phyloP scores from a whole-genome alignment of 345 rosid species.

The Acer negundo region DNA sequence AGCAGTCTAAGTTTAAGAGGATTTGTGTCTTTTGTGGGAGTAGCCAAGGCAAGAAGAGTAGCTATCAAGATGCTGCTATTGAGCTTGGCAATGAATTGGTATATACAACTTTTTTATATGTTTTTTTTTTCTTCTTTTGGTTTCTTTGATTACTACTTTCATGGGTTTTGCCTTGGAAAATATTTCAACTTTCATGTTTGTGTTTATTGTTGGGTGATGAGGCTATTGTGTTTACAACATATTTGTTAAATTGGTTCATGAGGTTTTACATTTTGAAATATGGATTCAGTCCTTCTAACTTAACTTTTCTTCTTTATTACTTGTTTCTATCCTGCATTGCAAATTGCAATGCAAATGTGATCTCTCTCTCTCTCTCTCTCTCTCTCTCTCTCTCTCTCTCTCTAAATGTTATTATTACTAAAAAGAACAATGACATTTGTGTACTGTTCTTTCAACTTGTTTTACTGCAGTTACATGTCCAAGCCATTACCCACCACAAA shows the following conservation, averaged over 20 bases:
- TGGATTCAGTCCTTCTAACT: not conserved
- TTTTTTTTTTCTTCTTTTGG: not conserved
- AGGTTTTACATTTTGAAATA: conserved; percentile 16
- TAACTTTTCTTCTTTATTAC: conserved; percentile 10
- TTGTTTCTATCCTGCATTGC: conserved; percentile 6
- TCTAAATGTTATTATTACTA: conserved; percentile 7
- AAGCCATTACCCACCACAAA: conserved; percentile 16
- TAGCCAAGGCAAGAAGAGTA: conserved; percentile 81
- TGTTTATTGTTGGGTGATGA: not conserved
- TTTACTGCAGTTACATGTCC: conserved; percentile 8
- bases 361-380: too few relatives aligned
- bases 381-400: conserved; percentile 4
- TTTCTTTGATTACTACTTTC: not conserved
- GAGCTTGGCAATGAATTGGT: conserved; percentile 88
- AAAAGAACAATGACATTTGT: not conserved
- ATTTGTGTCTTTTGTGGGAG: conserved; percentile 90
- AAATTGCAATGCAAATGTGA: not conserved
- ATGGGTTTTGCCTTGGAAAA: not conserved
- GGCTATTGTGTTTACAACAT: conserved; percentile 16
- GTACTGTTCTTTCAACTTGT: conserved; percentile 14
- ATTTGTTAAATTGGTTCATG: conserved; percentile 22
- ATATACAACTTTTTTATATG: conserved; percentile 14
- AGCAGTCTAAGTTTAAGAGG: conserved; percentile 64
- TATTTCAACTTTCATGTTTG: not conserved
- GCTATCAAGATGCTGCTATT: conserved; percentile 89